Evolutionary conservation across 2,329 filamentous ascomycete species (phyloP).

Genomic region (Ceratocystis albifundus): DNA sequence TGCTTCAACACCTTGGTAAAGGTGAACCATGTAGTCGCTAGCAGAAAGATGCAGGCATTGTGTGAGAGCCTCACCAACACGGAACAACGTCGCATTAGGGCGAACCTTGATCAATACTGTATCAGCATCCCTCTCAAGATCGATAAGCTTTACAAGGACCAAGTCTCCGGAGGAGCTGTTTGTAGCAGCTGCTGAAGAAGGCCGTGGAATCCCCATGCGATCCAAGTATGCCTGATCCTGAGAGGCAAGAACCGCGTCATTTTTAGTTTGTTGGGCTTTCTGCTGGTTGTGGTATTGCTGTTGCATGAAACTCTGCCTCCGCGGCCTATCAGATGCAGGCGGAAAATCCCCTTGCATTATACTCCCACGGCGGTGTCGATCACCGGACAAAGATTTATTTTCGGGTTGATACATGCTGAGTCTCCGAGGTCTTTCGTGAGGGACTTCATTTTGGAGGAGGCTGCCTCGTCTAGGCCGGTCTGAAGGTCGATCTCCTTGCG

Average conservation of each 20-base stretch:
- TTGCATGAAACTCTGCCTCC: constrained; percentile 14
- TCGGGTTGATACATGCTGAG: constrained; percentile 8
- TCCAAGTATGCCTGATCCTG: neutral
- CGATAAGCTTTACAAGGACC: constrained; percentile 10
- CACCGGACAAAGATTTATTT: neutral
- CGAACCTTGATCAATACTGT: constrained; percentile 16
- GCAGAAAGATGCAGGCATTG: constrained; percentile 7
- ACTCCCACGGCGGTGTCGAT: constrained; percentile 9
- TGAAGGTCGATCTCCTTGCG: neutral
- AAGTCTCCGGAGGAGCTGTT: constrained; percentile 20
- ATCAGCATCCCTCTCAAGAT: constrained; percentile 15
- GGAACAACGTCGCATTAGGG: constrained; percentile 4
- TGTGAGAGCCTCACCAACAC: constrained; percentile 13
- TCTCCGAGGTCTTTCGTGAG: constrained; percentile 11
- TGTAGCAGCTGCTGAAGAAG: constrained; percentile 20
- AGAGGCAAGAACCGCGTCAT: neutral
- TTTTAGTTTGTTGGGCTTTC: constrained; percentile 14
- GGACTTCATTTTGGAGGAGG: constrained; percentile 12
- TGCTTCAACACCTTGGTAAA: constrained; percentile 14
- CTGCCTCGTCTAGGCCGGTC: constrained; percentile 14
- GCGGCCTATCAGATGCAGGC: neutral
- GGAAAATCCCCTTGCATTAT: constrained; percentile 6
- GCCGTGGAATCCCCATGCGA: constrained; percentile 13
- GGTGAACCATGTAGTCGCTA: constrained; percentile 15
- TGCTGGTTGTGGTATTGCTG: constrained; percentile 14